These are phyloP conservation scores for Phylloporus sp. DNA, from an alignment of 768 basidiomycete species.

Conservation along the genomic window DNA sequence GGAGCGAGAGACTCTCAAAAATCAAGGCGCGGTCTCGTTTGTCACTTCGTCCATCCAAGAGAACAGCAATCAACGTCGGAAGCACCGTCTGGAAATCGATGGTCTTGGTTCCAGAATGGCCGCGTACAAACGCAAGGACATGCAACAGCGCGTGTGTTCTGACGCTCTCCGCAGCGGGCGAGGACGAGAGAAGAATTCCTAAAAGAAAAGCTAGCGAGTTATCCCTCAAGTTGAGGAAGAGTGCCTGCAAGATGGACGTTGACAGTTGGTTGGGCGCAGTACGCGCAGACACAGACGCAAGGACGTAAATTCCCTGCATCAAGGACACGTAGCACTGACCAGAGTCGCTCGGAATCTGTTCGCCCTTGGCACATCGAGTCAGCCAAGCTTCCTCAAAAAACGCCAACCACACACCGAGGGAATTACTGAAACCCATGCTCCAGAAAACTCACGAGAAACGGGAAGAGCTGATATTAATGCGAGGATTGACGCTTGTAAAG, in stretches of 20 bases:
- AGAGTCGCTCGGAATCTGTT: slow-evolving; percentile 10
- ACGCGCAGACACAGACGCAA: slow-evolving; percentile 56
- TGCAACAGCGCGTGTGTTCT: slow-evolving; percentile 65
- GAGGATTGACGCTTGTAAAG: slow-evolving; percentile 57
- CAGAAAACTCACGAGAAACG: slow-evolving; percentile 35
- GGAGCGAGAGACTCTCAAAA: slow-evolving; percentile 49
- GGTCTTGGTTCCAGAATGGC: slow-evolving; percentile 52
- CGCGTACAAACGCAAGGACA: slow-evolving; percentile 74
- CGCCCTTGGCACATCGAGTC: slow-evolving; percentile 10
- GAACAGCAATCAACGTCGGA: slow-evolving; percentile 61
- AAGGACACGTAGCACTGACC: slow-evolving; percentile 52
- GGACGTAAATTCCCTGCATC: slow-evolving; percentile 59
- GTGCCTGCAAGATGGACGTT: slow-evolving; percentile 50
- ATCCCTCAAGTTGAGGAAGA: slow-evolving; percentile 68
- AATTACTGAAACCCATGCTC: slow-evolving; percentile 47
- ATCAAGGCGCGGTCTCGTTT: slow-evolving; percentile 36
- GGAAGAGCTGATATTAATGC: slow-evolving; percentile 47
- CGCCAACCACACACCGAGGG: slow-evolving; percentile 30
- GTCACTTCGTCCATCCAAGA: slow-evolving; percentile 33
- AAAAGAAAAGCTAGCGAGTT: slow-evolving; percentile 79
- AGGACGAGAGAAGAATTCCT: slow-evolving; percentile 54
- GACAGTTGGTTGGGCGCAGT: slow-evolving; percentile 43
- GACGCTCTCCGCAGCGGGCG: slow-evolving; percentile 29
- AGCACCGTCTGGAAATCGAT: slow-evolving; percentile 81
- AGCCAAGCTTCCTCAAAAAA: not conserved